Conservation (phyloP, 1,139 yeast genomes). For the Saccharomycopsis crataegensis region DNA sequence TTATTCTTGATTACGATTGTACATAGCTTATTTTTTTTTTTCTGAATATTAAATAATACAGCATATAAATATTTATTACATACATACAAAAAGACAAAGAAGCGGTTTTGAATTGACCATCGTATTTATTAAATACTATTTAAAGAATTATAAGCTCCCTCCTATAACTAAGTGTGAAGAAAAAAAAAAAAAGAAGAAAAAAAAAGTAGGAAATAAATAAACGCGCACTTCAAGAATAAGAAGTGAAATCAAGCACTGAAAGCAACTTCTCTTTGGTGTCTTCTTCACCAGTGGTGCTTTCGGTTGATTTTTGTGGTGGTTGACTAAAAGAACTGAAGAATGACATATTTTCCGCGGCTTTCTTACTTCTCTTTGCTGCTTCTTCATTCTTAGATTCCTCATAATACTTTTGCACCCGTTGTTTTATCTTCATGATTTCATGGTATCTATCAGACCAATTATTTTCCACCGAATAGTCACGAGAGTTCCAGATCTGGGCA, state of each 20-base stretch:
- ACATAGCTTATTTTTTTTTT: too few species aligned
- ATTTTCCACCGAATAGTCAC: neutral
- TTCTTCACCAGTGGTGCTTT: neutral
- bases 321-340: conserved; percentile 2
- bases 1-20: neutral
- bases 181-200: neutral
- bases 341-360: neutral
- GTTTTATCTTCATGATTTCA: conserved; percentile 7
- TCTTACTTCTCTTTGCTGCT: neutral
- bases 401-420: conserved; percentile 2
- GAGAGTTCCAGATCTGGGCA: conserved; percentile 54
- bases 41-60: too few species aligned
- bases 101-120: too few species aligned
- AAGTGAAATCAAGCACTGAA: conserved; percentile 1
- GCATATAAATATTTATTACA: too few species aligned
- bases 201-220: too few species aligned
- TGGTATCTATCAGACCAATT: conserved; percentile 18
- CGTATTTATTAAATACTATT: too few species aligned
- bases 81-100: too few species aligned
- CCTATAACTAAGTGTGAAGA: too few species aligned
- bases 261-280: conserved; percentile 1
- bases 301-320: neutral
- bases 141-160: too few species aligned
- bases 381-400: conserved; percentile 1
- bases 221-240: neutral